Conservation (phyloP, 2,329 filamentous ascomycete genomes). For the Elsinoe batatas region DNA sequence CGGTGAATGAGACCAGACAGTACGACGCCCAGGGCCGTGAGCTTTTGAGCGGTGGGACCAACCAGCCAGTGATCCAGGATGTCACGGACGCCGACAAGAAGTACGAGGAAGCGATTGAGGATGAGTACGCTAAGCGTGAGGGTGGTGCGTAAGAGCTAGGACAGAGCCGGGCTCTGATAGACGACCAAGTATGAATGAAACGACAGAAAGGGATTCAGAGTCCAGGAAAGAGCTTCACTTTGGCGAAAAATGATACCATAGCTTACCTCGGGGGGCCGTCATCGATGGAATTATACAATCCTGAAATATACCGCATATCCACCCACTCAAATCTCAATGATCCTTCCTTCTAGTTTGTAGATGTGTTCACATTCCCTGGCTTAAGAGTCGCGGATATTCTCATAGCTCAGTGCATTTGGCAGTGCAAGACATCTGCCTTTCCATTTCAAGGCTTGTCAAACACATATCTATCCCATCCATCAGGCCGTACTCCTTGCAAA, state of each 20-base stretch:
- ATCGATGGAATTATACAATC: too few relatives aligned
- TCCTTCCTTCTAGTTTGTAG: too few relatives aligned
- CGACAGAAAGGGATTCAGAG: not conserved
- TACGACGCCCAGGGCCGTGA: slow-evolving; percentile 25
- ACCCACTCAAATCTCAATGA: too few relatives aligned
- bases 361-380: too few relatives aligned
- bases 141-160: slow-evolving; percentile 27
- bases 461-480: slow-evolving; percentile 4
- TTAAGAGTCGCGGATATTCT: too few relatives aligned
- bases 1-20: slow-evolving; percentile 21
- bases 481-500: not conserved
- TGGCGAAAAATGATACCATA: not conserved
- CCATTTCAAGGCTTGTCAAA: not conserved
- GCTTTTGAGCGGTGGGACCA: slow-evolving; percentile 15
- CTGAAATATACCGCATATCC: too few relatives aligned
- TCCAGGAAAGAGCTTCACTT: slow-evolving; percentile 11
- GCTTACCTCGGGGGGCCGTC: not conserved
- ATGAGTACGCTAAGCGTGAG: slow-evolving; percentile 37
- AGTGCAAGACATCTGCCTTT: too few relatives aligned
- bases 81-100: slow-evolving; percentile 28
- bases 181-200: not conserved
- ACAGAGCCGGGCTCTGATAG: not conserved
- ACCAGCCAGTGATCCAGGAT: slow-evolving; percentile 18
- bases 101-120: slow-evolving; percentile 34
- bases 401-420: too few relatives aligned